Conservation (phyloP, 495 filamentous ascomycete genomes). For the Talaromyces adpressus region DNA sequence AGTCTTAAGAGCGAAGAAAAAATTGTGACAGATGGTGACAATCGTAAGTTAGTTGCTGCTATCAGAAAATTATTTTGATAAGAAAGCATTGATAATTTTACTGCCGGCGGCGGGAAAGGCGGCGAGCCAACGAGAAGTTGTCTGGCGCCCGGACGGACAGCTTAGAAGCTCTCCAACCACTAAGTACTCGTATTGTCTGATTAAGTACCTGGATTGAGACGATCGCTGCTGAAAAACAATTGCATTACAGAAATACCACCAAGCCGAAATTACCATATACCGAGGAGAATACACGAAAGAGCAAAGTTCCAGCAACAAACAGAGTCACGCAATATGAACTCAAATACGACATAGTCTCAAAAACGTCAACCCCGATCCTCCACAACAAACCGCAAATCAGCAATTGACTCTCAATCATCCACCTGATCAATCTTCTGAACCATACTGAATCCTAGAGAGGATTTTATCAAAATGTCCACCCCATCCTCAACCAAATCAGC, state of each 20-base stretch:
- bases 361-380: background rate
- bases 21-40: background rate
- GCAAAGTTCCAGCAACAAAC: background rate
- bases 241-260: background rate
- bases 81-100: background rate
- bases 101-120: background rate
- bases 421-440: no score
- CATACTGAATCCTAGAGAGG: no score
- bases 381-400: background rate
- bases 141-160: background rate
- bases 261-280: background rate
- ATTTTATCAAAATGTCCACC: conserved; percentile 14
- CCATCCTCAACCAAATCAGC: conserved; percentile 7
- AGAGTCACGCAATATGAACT: conserved; percentile 1
- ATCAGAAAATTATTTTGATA: background rate
- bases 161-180: background rate
- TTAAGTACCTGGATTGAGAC: background rate
- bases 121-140: background rate
- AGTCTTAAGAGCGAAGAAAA: background rate
- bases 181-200: background rate
- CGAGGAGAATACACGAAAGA: background rate
- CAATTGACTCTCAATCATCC: background rate
- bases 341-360: background rate
- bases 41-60: background rate
- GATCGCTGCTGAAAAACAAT: background rate